Base-by-base conservation (phyloP, 176 grass and related monocot species). In the Melocanna baccifera region DNA sequence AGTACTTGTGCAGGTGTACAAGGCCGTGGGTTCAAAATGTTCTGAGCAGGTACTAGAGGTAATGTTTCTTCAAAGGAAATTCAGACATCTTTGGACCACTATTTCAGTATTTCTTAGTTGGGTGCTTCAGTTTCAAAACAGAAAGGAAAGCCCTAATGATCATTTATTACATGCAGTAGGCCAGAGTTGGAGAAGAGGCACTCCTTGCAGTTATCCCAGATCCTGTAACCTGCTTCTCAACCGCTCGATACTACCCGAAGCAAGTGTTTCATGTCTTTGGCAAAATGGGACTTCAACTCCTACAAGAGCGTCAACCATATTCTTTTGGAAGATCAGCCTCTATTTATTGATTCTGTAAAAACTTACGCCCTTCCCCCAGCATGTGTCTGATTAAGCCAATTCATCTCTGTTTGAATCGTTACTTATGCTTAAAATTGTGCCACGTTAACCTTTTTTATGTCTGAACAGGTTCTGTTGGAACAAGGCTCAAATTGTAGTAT, bases 161-260 rank as follows among this genome's bases (percentile, higher is more conserved):
- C 16, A 28, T 84, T 77, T 72, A 9, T 88, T 83, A 16, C 75
- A 77, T 87, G 73, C 88, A 89, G 90, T 86, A 99, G 93, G 91
- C 89, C 36, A 92, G 16, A 59, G 87, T 99, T 77, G 96, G 96
- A 71, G 85, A 81, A 12, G 86, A 94, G 63, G 87, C 93, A 46
- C 72, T 99, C 53, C 65, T 98, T 43, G 96, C 67, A 34, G 52
- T 95, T 79, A 89, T 98, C 82, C 93, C 93, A 84, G 93, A 98
- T 74, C 96, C 93, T 2, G 91, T 98, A 28, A 98, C 96, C 42
- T 98, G 96, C 69, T 98, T 94, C 77, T 89, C 89, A 43, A 89
- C 91, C 0, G 87, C 96, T 40, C 68, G 81, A 57, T 98, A 94
- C 65, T 76, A 83, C 64, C 93, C 95, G 81, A 93, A 90, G 75